Evolutionary conservation across 768 basidiomycete species (phyloP).

Genomic region (Saitozyma podzolica): DNA sequence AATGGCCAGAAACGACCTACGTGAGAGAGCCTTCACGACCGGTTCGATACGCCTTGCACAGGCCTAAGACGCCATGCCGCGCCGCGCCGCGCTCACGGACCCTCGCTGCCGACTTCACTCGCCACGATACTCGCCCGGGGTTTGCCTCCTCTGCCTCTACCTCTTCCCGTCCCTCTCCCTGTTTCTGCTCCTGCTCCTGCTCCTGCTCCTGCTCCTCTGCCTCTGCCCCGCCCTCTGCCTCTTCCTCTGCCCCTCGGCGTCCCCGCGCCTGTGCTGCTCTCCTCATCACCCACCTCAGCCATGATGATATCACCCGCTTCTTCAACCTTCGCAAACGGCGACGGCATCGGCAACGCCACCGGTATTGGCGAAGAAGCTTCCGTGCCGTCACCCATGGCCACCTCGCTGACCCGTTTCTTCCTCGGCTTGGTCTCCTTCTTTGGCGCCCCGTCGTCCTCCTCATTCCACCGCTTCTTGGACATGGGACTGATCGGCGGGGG

Average conservation of each 20-base stretch:
- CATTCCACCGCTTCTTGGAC: not conserved
- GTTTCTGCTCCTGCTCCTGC: no score
- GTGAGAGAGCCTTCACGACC: no score
- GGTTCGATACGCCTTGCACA: no score
- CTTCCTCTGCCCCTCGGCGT: not conserved
- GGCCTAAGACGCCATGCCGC: no score
- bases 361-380: no score
- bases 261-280: not conserved
- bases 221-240: constrained; percentile 1
- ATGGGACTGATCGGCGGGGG: not conserved
- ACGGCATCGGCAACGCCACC: no score
- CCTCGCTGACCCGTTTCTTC: not conserved
- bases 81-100: no score
- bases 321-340: no score
- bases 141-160: not conserved
- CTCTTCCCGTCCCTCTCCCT: not conserved
- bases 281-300: not conserved
- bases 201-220: not conserved
- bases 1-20: no score
- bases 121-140: no score
- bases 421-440: not conserved
- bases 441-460: not conserved
- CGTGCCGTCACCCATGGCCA: not conserved
- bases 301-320: not conserved
- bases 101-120: no score